Conservation (phyloP, 140 eudicot genomes). For the Ambrosia hybrid region DNA sequence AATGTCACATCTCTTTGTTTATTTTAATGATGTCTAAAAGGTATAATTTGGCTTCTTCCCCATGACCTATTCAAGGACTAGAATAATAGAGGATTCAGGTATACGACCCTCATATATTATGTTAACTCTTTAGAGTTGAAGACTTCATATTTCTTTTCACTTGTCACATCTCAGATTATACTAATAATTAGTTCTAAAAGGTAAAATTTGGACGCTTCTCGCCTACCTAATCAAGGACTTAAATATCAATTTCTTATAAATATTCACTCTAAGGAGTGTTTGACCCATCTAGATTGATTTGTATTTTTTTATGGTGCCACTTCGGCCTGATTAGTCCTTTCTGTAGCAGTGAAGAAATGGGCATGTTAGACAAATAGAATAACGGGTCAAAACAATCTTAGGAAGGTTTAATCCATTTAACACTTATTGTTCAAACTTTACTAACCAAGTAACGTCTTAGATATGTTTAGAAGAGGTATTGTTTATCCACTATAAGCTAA, state of each 20-base stretch:
- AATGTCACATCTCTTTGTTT: constrained; percentile 25
- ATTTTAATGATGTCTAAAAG: constrained; percentile 33
- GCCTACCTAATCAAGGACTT: constrained; percentile 1
- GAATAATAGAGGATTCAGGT: constrained; percentile 14
- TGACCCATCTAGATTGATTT: constrained; percentile 15
- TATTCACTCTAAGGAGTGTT: background rate
- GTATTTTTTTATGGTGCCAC: background rate
- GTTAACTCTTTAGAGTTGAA: constrained; percentile 22
- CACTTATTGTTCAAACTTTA: background rate
- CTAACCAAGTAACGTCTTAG: background rate
- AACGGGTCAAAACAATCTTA: background rate
- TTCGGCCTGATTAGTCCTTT: background rate
- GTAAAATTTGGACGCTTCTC: constrained; percentile 21
- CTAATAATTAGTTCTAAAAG: constrained; percentile 19
- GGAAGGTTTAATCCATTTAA: background rate
- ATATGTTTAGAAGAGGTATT: background rate
- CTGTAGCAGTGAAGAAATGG: background rate
- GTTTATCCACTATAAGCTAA: background rate
- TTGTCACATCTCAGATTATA: constrained; percentile 20
- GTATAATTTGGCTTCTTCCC: constrained; percentile 26
- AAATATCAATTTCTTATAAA: background rate
- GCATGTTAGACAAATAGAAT: background rate
- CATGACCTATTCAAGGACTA: constrained; percentile 17
- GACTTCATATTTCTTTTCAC: constrained; percentile 20
- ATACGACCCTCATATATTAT: background rate